A percentile compares a stretch with the other conserved stretches of the same genome.
Conservation (phyloP, 2,329 filamentous ascomycete genomes). For the Aspergillus thermomutatus region DNA sequence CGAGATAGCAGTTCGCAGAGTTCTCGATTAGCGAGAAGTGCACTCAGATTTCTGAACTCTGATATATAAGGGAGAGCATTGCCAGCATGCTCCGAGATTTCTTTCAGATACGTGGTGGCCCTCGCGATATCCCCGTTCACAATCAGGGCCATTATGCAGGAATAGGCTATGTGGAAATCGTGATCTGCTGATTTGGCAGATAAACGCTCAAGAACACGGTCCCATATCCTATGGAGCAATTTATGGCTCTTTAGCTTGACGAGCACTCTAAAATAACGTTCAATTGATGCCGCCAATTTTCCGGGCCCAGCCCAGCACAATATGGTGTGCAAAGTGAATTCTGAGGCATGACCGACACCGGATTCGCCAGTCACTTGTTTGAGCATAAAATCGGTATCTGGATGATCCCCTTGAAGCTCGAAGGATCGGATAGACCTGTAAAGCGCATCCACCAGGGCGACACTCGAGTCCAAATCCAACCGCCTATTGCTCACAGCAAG, state of each 20-base stretch:
- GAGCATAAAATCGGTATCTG: constrained; percentile 20
- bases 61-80: constrained; percentile 25
- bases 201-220: constrained; percentile 12
- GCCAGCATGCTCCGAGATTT: constrained; percentile 20
- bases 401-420: constrained; percentile 18
- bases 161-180: constrained; percentile 18
- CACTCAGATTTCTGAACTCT: constrained; percentile 14
- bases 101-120: constrained; percentile 23
- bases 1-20: constrained; percentile 19
- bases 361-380: constrained; percentile 20
- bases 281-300: constrained; percentile 1
- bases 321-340: constrained; percentile 15
- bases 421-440: constrained; percentile 17
- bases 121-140: constrained; percentile 17
- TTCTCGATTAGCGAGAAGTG: constrained; percentile 19
- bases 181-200: background rate
- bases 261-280: constrained; percentile 25
- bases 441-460: constrained; percentile 21
- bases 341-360: background rate
- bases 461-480: constrained; percentile 8
- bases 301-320: constrained; percentile 12
- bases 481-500: background rate
- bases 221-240: constrained; percentile 23
- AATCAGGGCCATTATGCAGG: constrained; percentile 24
- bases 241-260: constrained; percentile 20